A percentile compares a stretch with the other conserved stretches of the same genome.
phyloP scores from a whole-genome alignment of 1,284 basidiomycete genomes.

The Coriolopsis trogii region DNA sequence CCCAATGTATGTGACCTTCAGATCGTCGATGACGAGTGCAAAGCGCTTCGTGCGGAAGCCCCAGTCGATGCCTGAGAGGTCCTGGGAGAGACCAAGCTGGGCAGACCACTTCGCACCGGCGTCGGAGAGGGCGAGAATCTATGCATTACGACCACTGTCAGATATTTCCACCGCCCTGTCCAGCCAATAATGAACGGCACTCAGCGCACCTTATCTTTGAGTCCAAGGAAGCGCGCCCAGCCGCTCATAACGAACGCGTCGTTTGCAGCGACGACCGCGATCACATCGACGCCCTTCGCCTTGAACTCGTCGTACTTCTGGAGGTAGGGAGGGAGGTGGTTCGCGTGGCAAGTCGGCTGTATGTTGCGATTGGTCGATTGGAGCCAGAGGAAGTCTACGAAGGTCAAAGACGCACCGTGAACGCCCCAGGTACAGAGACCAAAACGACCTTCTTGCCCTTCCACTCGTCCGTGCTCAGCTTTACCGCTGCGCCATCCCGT shows the following conservation, averaged over 20 bases:
- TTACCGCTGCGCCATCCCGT: too few relatives aligned
- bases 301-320: slow-evolving; percentile 69
- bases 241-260: slow-evolving; percentile 81
- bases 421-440: slow-evolving; percentile 79
- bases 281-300: slow-evolving; percentile 71
- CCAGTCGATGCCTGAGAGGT: slow-evolving; percentile 65
- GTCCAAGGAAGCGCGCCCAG: slow-evolving; percentile 69
- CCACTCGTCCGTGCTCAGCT: slow-evolving; percentile 66
- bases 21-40: slow-evolving; percentile 71
- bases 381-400: not conserved
- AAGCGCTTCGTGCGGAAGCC: slow-evolving; percentile 73
- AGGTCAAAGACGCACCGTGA: slow-evolving; percentile 56
- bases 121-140: slow-evolving; percentile 63
- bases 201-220: slow-evolving; percentile 65
- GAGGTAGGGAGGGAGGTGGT: slow-evolving; percentile 75
- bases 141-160: slow-evolving; percentile 32
- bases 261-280: slow-evolving; percentile 73
- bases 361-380: not conserved
- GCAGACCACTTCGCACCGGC: slow-evolving; percentile 64
- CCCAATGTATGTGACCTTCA: slow-evolving; percentile 66
- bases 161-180: not conserved
- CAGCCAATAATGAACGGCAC: not conserved
- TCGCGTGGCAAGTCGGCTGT: slow-evolving; percentile 73
- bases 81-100: slow-evolving; percentile 60
- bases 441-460: slow-evolving; percentile 86